Evolutionary conservation across 2,329 filamentous ascomycete species (phyloP), one percentile per base, ranked within the genome.

Genomic region (Xylariaceae sp.): DNA sequence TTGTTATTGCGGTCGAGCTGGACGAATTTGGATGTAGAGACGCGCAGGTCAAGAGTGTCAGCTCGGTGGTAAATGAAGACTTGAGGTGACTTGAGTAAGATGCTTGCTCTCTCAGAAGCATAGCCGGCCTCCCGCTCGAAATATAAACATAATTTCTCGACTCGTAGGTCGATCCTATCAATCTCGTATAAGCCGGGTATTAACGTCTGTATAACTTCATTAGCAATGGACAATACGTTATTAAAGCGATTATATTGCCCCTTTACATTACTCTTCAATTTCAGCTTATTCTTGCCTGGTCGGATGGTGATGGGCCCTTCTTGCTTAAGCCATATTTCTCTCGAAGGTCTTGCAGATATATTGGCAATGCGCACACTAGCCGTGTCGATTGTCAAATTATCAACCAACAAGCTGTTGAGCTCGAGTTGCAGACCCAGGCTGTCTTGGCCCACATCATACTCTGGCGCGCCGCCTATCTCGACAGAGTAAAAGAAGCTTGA

Each of bases 1-100:
- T 83, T 85, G 53, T 88, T 88, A 63, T 86, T 85, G 61, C 85
- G 85, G 67, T 95, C 89, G 5, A 99, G 81, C 57, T 92, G 85
- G 21, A 95, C 86, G 42, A 85, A 76, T 57, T 81, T 86, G 0
- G 88, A 84, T 0, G 88, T 77, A 40, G 75, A 77, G 7, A 95
- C 73, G 46, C 79, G 80, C 2, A 88, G 81, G 55, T 89, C 81
- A 3, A 96, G 80, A 0, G 87, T 81, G 43, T 84, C 77, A 1
- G 79, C 70, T 15, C 84, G 81, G 30, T 91, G 88, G 67, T 89
- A 95, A 26, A 92, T 78, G n/a, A 84, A 78, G 0, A 95, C 76
- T 6, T 81, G 80, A 0, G 86, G 77, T 15, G 79, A 76, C 40
- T 73, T 79, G 52, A 88, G 75, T 5, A 87, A 76, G 1, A 76